Evolutionary conservation across 2,329 filamentous ascomycete species (phyloP).

Genomic region (Pseudopithomyces maydicus): DNA sequence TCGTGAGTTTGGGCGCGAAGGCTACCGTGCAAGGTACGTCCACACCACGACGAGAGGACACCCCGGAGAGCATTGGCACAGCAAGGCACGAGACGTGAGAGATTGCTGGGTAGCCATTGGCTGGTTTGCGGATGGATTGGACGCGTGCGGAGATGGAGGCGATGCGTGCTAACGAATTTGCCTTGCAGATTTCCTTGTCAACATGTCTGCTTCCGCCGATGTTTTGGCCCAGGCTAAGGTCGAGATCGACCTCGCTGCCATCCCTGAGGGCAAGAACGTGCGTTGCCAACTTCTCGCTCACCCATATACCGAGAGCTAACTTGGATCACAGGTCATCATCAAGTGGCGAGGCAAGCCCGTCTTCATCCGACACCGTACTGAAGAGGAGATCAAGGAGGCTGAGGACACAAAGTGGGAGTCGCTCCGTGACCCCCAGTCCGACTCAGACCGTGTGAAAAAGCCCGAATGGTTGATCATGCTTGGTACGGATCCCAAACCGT

Average conservation of each 20-base stretch:
- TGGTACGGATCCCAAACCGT: constrained; percentile 61
- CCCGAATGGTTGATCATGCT: constrained; percentile 99
- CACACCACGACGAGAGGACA: constrained; percentile 13
- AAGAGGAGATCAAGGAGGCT: constrained; percentile 91
- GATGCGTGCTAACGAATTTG: constrained; percentile 32
- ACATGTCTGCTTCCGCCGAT: constrained; percentile 99
- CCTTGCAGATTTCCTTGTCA: constrained; percentile 90
- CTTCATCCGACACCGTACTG: constrained; percentile 98
- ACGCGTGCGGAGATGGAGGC: constrained; percentile 28
- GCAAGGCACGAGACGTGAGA: not conserved
- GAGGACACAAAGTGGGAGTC: constrained; percentile 81
- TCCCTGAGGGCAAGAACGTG: constrained; percentile 99
- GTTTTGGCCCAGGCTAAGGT: constrained; percentile 99
- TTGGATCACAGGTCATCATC: constrained; percentile 78
- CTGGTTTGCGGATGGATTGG: constrained; percentile 35
- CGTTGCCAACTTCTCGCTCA: constrained; percentile 43
- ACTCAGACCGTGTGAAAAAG: constrained; percentile 94
- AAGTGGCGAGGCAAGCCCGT: constrained; percentile 99
- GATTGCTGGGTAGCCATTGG: constrained; percentile 33
- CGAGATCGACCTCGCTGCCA: constrained; percentile 88
- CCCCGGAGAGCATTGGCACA: constrained; percentile 10
- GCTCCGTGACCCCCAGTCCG: constrained; percentile 89
- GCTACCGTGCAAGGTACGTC: constrained; percentile 92
- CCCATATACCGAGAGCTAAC: constrained; percentile 20
- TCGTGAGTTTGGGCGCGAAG: constrained; percentile 93